These are phyloP conservation scores for Blastocystis sp. DNA, from an alignment of 352 stramenopile species.

Conservation along the genomic window DNA sequence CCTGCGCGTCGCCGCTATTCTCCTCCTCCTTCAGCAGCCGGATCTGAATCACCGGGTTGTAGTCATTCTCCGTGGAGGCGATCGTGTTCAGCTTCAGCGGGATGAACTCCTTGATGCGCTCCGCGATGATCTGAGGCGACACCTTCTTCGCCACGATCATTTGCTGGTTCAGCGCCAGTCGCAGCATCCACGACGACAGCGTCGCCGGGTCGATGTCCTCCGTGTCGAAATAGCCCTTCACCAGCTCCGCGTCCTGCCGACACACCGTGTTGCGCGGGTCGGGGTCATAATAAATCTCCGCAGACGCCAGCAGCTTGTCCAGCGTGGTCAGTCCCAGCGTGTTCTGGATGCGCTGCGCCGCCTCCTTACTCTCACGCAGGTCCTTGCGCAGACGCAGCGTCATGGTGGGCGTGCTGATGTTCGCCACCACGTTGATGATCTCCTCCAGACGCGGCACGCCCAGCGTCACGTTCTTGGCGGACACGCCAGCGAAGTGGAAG, in stretches of 20 bases:
- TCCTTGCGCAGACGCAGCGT: conserved; percentile 78
- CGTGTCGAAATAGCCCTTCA: conserved; percentile 95
- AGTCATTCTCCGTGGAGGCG: conserved; percentile 88
- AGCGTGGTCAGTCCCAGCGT: conserved; percentile 95
- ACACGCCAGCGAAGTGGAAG: conserved; percentile 98
- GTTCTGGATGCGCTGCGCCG: conserved; percentile 75
- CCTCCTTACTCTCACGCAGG: conserved; percentile 76
- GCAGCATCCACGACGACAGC: conserved; percentile 92
- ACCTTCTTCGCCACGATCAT: conserved; percentile 95
- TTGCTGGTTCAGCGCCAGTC: conserved; percentile 93
- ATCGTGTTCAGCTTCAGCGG: conserved; percentile 90
- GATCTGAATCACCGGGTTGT: conserved; percentile 92
- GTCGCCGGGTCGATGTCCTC: conserved; percentile 90
- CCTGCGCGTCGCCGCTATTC: conserved; percentile 81
- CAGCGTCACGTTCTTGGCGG: conserved; percentile 98
- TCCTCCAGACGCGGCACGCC: conserved; percentile 97
- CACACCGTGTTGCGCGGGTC: conserved; percentile 93
- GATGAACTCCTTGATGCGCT: conserved; percentile 90
- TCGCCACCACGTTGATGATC: conserved; percentile 98
- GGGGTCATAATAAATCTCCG: conserved; percentile 97
- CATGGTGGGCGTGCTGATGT: conserved; percentile 91
- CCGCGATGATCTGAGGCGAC: conserved; percentile 91
- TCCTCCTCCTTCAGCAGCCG: conserved; percentile 85
- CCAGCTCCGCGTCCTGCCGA: conserved; percentile 91
- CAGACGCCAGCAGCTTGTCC: conserved; percentile 89